Evolutionary conservation across 139 green algal species (phyloP), one percentile per base, ranked within the genome.

Genomic region (Volvox reticuliferus): DNA sequence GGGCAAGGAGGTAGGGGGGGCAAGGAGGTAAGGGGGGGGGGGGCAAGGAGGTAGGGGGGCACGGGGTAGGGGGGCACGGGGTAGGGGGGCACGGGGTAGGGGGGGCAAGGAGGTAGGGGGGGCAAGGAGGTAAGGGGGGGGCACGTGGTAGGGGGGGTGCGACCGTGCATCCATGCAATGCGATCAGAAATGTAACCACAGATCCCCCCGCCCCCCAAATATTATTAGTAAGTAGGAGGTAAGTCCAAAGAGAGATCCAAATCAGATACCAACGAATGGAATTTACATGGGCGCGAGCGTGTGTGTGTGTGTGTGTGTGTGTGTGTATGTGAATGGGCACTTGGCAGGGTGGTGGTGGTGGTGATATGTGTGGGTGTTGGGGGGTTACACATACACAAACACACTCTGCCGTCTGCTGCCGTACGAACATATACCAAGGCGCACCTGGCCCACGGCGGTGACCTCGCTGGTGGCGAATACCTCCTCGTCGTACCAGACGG

Each of bases 401-500:
- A n/a, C 44, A 55, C 44, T 5, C 44, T 55, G 44, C 44, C 44
- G 44, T 55, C 9, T 55, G 44, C 44, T 55, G 44, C 44, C 44
- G 44, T 55, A 55, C 44, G 44, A 55, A 5, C 44, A 55, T 55
- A 55, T 55, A 55, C 44, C 44, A 55, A 55, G 0, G 18, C 92
- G 16, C 87, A 96, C 93, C 95, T 98, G 96, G 1, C 98, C 98
- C 28, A 99, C 97, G 86, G 94, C 97, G 1, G 96, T 98, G 63
- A 99, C 98, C 30, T 93, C 63, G 26, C 97, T 88, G 1, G 91
- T 95, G 12, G 97, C 98, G 94, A 99, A 99, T 68, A 98, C 92
- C 93, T 99, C 95, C 92, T 99, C 98, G 75, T 99, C 98, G 30
- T 96, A 89, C 35, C 96, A 90, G 24, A 99, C 95, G 0, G 97